These are phyloP conservation scores for Exophiala sp. DNA, from an alignment of 2,329 filamentous ascomycete genomes.

Conservation along the genomic window DNA sequence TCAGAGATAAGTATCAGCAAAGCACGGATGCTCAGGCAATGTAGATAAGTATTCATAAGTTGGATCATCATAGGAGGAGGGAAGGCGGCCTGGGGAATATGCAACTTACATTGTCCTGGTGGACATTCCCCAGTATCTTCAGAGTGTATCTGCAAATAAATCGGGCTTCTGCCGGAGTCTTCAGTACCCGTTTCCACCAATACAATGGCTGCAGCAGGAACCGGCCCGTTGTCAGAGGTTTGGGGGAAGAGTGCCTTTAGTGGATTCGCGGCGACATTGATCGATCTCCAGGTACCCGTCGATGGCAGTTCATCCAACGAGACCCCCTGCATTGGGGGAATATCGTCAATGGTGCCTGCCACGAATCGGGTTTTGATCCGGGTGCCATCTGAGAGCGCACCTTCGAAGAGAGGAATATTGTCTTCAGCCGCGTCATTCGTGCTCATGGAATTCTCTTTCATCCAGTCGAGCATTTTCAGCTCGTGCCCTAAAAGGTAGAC, in stretches of 20 bases:
- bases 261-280: slow-evolving; percentile 63
- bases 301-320: not conserved
- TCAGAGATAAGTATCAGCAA: slow-evolving; percentile 87
- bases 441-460: not conserved
- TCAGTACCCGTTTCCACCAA: slow-evolving; percentile 34
- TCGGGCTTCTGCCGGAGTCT: slow-evolving; percentile 40
- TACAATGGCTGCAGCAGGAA: slow-evolving; percentile 59
- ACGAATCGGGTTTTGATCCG: slow-evolving; percentile 35
- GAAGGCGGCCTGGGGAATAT: slow-evolving; percentile 20
- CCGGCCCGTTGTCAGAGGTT: slow-evolving; percentile 66
- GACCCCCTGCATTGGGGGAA: slow-evolving; percentile 23
- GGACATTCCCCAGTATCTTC: slow-evolving; percentile 93
- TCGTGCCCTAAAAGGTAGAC: slow-evolving; percentile 79
- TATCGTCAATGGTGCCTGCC: slow-evolving; percentile 37
- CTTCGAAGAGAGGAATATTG: slow-evolving; percentile 27
- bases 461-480: slow-evolving; percentile 40
- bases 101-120: slow-evolving; percentile 76
- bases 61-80: slow-evolving; percentile 63
- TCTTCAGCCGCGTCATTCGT: slow-evolving; percentile 15
- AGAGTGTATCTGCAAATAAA: slow-evolving; percentile 67
- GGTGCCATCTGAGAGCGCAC: slow-evolving; percentile 37
- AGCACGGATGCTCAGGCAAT: slow-evolving; percentile 79
- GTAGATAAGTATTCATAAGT: slow-evolving; percentile 97
- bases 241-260: slow-evolving; percentile 63
- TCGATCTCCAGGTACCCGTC: slow-evolving; percentile 35